Percentiles rank a stretch among this genome's conserved stretches.
phyloP scores from a whole-genome alignment of 2,329 filamentous ascomycete genomes.

The Teratosphaeria destructans region DNA sequence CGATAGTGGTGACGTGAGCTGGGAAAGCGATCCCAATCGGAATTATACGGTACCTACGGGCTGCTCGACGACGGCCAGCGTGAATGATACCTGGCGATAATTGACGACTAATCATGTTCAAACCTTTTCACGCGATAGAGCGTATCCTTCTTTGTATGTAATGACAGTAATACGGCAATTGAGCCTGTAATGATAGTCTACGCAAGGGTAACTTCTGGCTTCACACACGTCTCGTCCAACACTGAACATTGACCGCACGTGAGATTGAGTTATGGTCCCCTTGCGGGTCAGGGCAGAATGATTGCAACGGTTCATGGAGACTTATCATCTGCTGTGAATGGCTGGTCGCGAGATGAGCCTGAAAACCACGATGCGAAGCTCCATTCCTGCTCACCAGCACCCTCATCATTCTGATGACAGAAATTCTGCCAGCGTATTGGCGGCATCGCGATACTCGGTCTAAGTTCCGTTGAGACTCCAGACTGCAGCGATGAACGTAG shows the following conservation, averaged over 20 bases:
- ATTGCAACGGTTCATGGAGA: too few species aligned
- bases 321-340: too few species aligned
- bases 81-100: not conserved
- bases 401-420: not conserved
- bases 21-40: conserved; percentile 51
- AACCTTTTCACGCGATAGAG: not conserved
- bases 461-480: not conserved
- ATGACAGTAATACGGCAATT: not conserved
- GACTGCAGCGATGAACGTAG: not conserved
- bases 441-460: not conserved
- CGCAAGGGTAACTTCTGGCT: too few species aligned
- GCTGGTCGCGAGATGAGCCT: not conserved
- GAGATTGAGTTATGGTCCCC: too few species aligned
- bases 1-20: conserved; percentile 44
- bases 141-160: not conserved
- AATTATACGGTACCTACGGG: conserved; percentile 28
- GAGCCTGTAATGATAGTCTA: too few species aligned
- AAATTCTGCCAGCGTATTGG: not conserved
- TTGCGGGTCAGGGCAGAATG: too few species aligned
- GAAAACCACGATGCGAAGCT: not conserved
- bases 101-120: not conserved
- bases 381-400: not conserved
- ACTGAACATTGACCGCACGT: too few species aligned
- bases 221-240: too few species aligned
- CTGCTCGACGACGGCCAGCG: not conserved